phyloP scores from a whole-genome alignment of 176 grass and related monocot genomes.

The Panicum miliaceum region DNA sequence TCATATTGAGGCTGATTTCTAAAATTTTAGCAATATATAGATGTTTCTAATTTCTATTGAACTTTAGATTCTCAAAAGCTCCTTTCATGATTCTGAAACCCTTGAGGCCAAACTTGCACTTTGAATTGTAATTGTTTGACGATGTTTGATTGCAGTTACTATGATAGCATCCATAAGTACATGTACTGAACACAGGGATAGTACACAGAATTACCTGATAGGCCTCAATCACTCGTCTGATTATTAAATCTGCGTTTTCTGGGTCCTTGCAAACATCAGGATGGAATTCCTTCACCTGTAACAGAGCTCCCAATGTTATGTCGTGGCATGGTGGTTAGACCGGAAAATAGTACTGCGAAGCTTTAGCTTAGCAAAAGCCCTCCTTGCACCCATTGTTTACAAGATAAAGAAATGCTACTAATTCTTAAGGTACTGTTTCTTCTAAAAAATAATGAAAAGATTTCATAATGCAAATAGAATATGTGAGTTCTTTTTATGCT shows the following conservation, averaged over 20 bases:
- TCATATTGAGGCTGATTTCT: neutral
- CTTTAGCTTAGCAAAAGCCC: neutral
- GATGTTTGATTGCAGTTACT: neutral
- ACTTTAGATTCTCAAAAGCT: conserved; percentile 1
- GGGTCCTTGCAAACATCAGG: conserved; percentile 59
- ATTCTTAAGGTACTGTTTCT: neutral
- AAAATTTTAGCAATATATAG: neutral
- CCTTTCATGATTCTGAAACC: conserved; percentile 16
- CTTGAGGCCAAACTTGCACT: neutral
- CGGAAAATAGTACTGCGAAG: neutral
- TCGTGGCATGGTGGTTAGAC: neutral
- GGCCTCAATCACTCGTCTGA: conserved; percentile 55
- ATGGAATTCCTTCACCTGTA: conserved; percentile 67
- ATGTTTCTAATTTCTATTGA: conserved; percentile 25
- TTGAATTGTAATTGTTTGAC: neutral
- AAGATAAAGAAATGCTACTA: neutral
- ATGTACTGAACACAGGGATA: conserved; percentile 5
- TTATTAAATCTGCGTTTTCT: conserved; percentile 56
- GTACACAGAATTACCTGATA: conserved; percentile 47
- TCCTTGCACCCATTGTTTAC: neutral
- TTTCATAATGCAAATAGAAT: neutral
- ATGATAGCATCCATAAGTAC: conserved; percentile 2
- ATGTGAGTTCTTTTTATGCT: neutral
- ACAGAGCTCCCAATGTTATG: conserved; percentile 9
- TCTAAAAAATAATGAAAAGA: neutral